These are phyloP conservation scores for Suhomyces ambrosiae DNA, from an alignment of 1,139 yeast species.

Conservation along the genomic window DNA sequence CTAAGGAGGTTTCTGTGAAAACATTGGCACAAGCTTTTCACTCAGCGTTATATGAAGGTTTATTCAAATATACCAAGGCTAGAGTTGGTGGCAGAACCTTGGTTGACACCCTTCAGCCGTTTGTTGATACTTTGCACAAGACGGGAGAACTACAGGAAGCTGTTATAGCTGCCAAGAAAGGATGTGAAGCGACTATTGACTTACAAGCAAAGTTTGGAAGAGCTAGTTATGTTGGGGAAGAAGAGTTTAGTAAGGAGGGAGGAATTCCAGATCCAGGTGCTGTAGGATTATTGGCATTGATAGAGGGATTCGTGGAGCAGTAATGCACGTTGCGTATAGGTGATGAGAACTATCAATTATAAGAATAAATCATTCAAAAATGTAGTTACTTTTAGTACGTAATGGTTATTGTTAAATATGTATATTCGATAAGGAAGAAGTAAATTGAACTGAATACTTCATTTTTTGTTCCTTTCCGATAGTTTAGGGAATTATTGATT, in stretches of 20 bases:
- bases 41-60: slow-evolving; percentile 56
- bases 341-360: neutral
- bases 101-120: slow-evolving; percentile 86
- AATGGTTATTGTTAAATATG: no score
- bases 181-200: slow-evolving; percentile 74
- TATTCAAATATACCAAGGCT: slow-evolving; percentile 84
- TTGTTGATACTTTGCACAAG: slow-evolving; percentile 60
- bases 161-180: slow-evolving; percentile 65
- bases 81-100: slow-evolving; percentile 88
- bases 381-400: no score
- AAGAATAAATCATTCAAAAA: neutral
- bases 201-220: slow-evolving; percentile 88
- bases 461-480: no score
- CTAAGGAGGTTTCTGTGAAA: slow-evolving; percentile 28
- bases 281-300: slow-evolving; percentile 68
- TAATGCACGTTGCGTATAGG: neutral
- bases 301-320: slow-evolving; percentile 49
- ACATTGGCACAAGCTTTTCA: slow-evolving; percentile 35
- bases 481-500: no score
- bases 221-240: slow-evolving; percentile 81
- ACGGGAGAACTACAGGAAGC: slow-evolving; percentile 60
- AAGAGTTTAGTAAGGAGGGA: slow-evolving; percentile 50
- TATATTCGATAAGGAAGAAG: no score
- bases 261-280: slow-evolving; percentile 96
- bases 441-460: no score